Evolutionary conservation across 192 early-diverging fungal genomes (phyloP).

Genomic region (Podila horticola): DNA sequence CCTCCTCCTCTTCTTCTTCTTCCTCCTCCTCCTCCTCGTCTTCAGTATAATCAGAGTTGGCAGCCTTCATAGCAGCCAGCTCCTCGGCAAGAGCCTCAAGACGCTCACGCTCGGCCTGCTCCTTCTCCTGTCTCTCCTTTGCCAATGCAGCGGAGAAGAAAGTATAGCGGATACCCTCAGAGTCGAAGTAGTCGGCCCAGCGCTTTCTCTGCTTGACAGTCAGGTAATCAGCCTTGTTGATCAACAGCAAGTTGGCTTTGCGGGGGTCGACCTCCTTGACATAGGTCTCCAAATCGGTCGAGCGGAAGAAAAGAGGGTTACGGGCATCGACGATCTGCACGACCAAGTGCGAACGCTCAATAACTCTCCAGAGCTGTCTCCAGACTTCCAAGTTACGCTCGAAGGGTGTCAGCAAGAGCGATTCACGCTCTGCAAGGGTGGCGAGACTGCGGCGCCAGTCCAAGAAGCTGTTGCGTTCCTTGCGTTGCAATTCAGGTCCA

Average conservation of each 20-base stretch:
- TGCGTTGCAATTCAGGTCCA: constrained; percentile 77
- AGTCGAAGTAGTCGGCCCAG: constrained; percentile 94
- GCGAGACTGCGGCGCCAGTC: constrained; percentile 92
- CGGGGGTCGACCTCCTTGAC: constrained; percentile 88
- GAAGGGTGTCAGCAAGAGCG: constrained; percentile 94
- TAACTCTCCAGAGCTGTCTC: constrained; percentile 99
- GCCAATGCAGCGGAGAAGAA: constrained; percentile 96
- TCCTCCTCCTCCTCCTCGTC: constrained; percentile 54
- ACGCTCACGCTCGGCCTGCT: constrained; percentile 66
- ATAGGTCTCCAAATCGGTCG: constrained; percentile 88
- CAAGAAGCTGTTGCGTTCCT: constrained; percentile 90
- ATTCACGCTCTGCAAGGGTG: constrained; percentile 92
- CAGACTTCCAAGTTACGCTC: constrained; percentile 99
- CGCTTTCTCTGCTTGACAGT: constrained; percentile 82
- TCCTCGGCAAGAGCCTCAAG: constrained; percentile 48
- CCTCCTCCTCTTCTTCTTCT: constrained; percentile 49
- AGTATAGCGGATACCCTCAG: constrained; percentile 81
- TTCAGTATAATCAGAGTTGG: constrained; percentile 49
- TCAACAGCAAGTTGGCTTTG: constrained; percentile 90
- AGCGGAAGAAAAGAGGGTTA: constrained; percentile 93
- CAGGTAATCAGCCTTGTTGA: constrained; percentile 99
- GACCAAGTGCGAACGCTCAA: constrained; percentile 94
- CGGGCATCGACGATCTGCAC: constrained; percentile 99
- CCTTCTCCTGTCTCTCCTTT: constrained; percentile 80
- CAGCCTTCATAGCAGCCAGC: constrained; percentile 46